Base-by-base conservation (phyloP, 2,329 filamentous ascomycete genomes). In the Pleomassaria siparia region DNA sequence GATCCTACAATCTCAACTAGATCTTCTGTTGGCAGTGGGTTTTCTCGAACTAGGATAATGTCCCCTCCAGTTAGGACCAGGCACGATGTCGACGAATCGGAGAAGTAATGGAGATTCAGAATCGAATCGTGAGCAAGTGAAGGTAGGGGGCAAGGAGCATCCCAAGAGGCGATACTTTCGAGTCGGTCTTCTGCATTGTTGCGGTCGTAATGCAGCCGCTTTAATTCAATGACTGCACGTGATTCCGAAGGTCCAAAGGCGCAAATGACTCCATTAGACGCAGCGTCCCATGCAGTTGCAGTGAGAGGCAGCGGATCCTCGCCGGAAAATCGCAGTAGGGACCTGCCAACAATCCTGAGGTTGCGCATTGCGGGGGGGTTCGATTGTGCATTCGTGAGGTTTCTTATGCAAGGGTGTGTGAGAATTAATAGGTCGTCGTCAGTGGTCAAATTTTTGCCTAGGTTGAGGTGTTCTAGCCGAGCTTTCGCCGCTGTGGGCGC, bases 1-100 rank as follows among this genome's bases (percentile, higher is more conserved):
- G 91, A 95, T 36, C 94, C 94, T 54, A 97, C 84, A 59, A 99
- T 97, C 71, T 97, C 94, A 59, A 99, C 91, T 59, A 88, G 85
- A 29, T 91, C 88, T 67, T 88, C 84, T 50, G 80, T 84, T 5
- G 78, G 74, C 25, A 79, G 67, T 35, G 83, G 79, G 32, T 86
- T 81, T 66, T 96, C 90, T 56, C 87, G 82, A 22, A 96, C 87
- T 43, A 91, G 80, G 51, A 96, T 76, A 54, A 99, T 92, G 72
- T 99, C 92, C 51, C 94, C 94, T 40, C 91, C 91, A 60, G 89
- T 87, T 21, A 99, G 77, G 47, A 97, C 84, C 22, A 99, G 75
- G 67, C 89, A 95, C 66, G 86, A 85, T 43, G 85, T 88, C 44
- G 83, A 75, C 21, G 81, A 87, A 66, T 96, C 92, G 33, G 86